Conservation (phyloP, 345 rosid species). For the Eucalyptus erythrocorys region DNA sequence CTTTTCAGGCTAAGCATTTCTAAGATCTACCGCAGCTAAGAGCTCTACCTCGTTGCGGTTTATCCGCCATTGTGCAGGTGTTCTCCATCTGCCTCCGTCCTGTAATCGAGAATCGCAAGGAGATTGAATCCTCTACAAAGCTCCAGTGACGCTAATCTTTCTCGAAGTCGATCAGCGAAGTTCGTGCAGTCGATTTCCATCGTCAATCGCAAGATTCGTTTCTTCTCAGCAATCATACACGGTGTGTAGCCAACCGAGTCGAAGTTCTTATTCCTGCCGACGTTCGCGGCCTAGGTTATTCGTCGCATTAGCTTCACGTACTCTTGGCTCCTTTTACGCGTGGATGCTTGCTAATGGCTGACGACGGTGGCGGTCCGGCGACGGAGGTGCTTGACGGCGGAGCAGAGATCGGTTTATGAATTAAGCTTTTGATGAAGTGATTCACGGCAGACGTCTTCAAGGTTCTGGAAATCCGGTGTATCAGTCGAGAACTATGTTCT, state of each 20-base stretch:
- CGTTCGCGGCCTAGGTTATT: background rate
- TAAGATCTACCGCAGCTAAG: background rate
- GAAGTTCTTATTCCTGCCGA: background rate
- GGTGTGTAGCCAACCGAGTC: background rate
- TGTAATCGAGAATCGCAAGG: background rate
- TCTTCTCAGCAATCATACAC: fast-evolving
- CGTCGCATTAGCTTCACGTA: background rate
- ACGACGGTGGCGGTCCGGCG: background rate
- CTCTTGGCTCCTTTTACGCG: background rate
- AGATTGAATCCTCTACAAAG: background rate
- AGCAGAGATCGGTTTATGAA: background rate
- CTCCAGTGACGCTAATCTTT: background rate
- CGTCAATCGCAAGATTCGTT: background rate
- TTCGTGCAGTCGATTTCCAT: background rate
- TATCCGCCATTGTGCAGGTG: background rate
- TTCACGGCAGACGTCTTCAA: background rate
- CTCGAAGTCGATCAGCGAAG: background rate
- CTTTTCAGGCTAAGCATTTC: background rate
- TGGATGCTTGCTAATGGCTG: background rate
- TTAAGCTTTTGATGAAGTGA: background rate
- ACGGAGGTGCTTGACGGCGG: background rate
- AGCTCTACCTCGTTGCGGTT: background rate
- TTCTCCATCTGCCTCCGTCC: background rate
- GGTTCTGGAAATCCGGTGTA: background rate
- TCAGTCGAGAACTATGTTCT: background rate